Conservation (phyloP, 202 grass and related monocot genomes). For the Sporobolus alterniflorus region DNA sequence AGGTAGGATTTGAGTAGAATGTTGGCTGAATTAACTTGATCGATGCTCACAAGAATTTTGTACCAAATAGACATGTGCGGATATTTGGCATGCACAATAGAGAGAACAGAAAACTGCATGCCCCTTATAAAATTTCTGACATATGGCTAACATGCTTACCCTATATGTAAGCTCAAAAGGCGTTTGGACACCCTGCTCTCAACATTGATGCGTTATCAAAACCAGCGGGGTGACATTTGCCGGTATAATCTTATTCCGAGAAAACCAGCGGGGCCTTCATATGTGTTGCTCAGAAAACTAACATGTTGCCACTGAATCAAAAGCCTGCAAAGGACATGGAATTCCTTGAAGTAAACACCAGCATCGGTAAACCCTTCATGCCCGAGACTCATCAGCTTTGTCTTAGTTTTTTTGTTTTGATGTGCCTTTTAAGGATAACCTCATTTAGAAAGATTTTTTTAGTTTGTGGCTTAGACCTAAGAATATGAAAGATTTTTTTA, state of each 20-base stretch:
- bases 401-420: background rate
- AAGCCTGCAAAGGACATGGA: constrained; percentile 4
- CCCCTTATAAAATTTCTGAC: background rate
- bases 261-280: no score
- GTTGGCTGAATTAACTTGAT: background rate
- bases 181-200: background rate
- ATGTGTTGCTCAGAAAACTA: no score
- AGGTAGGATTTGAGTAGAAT: background rate
- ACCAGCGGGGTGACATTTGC: background rate
- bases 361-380: background rate
- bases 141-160: background rate
- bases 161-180: background rate
- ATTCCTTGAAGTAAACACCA: background rate
- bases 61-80: background rate
- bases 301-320: constrained; percentile 7
- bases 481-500: background rate
- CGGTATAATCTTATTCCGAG: background rate
- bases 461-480: no score
- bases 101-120: background rate
- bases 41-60: background rate
- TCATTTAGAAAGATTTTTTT: background rate
- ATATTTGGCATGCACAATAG: background rate
- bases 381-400: background rate
- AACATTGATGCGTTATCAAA: constrained; percentile 4
- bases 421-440: background rate